Evolutionary conservation across 495 filamentous ascomycete genomes (phyloP).

Genomic region (Neurospora cerealis): DNA sequence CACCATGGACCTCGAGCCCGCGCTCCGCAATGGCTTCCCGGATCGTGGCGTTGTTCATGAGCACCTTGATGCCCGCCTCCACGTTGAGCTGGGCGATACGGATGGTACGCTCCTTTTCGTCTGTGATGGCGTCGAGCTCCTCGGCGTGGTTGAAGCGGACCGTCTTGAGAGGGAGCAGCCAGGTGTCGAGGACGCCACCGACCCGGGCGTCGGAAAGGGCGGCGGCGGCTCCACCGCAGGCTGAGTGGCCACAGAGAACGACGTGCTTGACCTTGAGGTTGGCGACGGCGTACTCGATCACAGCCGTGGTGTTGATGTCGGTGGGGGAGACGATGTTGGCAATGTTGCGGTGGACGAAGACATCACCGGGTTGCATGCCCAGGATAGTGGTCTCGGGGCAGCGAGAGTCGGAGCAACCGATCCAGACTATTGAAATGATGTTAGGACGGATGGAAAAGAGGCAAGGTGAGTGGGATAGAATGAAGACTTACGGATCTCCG

Average conservation of each 20-base stretch:
- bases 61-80: constrained; percentile 48
- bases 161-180: constrained; percentile 63
- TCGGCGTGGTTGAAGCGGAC: constrained; percentile 47
- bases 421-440: constrained; percentile 49
- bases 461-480: neutral
- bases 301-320: constrained; percentile 65
- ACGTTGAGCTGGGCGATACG: constrained; percentile 63
- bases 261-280: constrained; percentile 72
- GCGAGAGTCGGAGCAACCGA: constrained; percentile 86
- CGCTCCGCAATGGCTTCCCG: constrained; percentile 57
- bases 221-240: constrained; percentile 68
- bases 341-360: constrained; percentile 93
- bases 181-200: constrained; percentile 69
- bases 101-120: constrained; percentile 37
- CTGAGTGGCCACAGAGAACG: constrained; percentile 75
- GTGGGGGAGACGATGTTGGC: constrained; percentile 74
- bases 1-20: constrained; percentile 63
- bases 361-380: constrained; percentile 72
- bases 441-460: neutral
- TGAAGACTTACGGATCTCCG: constrained; percentile 50
- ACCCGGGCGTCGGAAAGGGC: constrained; percentile 57
- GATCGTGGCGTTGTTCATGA: constrained; percentile 51
- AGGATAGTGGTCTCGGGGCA: constrained; percentile 81
- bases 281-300: constrained; percentile 75
- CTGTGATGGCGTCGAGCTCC: constrained; percentile 39